Evolutionary conservation across 2,329 filamentous ascomycete genomes (phyloP).

Genomic region (Stachybotrys chlorohalonatus): DNA sequence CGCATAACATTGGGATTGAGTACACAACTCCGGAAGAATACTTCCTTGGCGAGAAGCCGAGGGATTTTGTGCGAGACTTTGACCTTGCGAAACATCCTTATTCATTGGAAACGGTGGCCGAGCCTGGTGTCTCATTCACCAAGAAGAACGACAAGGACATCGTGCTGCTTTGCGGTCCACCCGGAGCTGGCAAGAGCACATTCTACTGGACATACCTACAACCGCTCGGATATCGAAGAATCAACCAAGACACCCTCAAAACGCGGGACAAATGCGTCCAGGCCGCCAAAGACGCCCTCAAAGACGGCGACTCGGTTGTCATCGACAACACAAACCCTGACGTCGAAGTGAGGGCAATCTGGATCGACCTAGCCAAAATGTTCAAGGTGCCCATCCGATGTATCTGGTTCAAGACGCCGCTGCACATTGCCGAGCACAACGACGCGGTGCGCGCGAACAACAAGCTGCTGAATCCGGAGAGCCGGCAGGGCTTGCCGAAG

Average conservation of each 20-base stretch:
- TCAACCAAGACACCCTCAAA: constrained; percentile 88
- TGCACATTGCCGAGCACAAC: constrained; percentile 73
- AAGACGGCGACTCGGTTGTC: constrained; percentile 58
- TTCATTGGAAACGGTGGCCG: constrained; percentile 11
- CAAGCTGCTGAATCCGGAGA: constrained; percentile 71
- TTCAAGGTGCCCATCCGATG: constrained; percentile 70
- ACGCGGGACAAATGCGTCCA: constrained; percentile 63
- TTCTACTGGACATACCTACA: constrained; percentile 76
- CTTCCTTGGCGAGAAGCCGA: constrained; percentile 61
- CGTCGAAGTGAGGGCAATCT: constrained; percentile 64
- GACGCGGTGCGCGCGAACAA: constrained; percentile 71
- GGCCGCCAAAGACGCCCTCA: constrained; percentile 56
- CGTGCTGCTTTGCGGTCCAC: constrained; percentile 79
- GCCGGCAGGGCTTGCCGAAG: constrained; percentile 61
- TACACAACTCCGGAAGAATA: constrained; percentile 90
- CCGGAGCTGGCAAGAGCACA: constrained; percentile 84
- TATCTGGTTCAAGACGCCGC: constrained; percentile 69
- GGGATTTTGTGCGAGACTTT: constrained; percentile 61
- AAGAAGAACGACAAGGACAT: constrained; percentile 63
- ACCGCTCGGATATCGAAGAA: constrained; percentile 69
- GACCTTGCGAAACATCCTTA: constrained; percentile 54
- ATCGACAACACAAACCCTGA: constrained; percentile 97
- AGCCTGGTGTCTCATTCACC: constrained; percentile 33
- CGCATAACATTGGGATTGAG: constrained; percentile 69
- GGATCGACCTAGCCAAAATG: constrained; percentile 66